Evolutionary conservation across 176 grass and related monocot species (phyloP), one percentile per base, ranked within the genome.

Genomic region (Raddia distichophylla): DNA sequence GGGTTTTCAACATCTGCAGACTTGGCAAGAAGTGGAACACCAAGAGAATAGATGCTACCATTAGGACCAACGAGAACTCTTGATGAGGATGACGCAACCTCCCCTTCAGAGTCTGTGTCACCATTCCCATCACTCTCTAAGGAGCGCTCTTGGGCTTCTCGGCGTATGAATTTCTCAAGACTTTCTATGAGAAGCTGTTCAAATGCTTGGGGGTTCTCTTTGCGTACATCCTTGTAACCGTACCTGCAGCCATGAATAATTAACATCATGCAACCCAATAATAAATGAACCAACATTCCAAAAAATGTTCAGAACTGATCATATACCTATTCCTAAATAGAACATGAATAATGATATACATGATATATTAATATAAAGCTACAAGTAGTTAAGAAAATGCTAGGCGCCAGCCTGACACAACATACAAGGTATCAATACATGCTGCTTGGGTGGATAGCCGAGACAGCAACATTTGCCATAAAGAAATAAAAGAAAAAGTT

Each of bases 201-300:
- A 33, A 95, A 99, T 71, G 84, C 80, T 80, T 88, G 87, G 71
- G 86, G 80, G 64, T 93, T 81, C 64, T 99, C 96, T 80, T 99
- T 95, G 76, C 91, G 92, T 45, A 91, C 85, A 86, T 99, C 96
- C 85, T 99, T 99, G 84, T 99, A 95, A 14, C 93, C 96, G 15
- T 99, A 99, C 84, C 96, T 99, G 78, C 58, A 94, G 40, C 34
- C 70, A 86, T 67, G 68, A 58, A 85, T 64, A 40, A 45, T 56
- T 50, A 82, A 42, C 59, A 77, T 77, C 55, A 63, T 69, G 45
- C 45, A 84, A 59, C 10, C 14, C 2, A 74, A 60, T 51, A 69
- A 63, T 60, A 47, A 4, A 66, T 73, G 56, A 66, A 17, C 14
- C 75, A 77, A 48, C 14, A 10, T 17, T 17, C 47, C 13, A 87